Conservation (phyloP, 1,284 basidiomycete species). For the Erythrobasidium hasegawianum region DNA sequence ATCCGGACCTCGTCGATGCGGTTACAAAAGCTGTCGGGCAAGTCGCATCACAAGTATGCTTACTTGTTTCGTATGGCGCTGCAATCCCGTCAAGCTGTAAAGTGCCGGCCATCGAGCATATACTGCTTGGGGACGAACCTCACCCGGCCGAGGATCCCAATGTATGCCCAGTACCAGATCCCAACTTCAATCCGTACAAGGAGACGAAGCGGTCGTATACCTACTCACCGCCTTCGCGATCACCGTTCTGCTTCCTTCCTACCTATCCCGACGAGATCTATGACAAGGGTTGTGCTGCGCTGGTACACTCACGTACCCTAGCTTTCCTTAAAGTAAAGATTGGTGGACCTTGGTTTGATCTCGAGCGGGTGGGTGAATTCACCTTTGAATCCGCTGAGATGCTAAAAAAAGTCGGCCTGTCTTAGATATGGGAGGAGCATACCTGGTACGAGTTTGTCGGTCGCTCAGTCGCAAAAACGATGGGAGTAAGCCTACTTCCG, state of each 20-base stretch:
- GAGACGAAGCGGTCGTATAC: not conserved
- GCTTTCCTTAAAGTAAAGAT: constrained; percentile 27
- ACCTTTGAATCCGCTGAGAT: no score
- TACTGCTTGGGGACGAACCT: not conserved
- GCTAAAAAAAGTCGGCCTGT: no score
- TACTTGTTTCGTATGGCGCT: not conserved
- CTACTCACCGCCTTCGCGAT: not conserved
- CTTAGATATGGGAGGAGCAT: constrained; percentile 36
- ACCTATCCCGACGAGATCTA: constrained; percentile 18
- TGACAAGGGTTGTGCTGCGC: constrained; percentile 17
- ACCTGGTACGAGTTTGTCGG: constrained; percentile 52
- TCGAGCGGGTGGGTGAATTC: constrained; percentile 32
- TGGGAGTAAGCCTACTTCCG: no score
- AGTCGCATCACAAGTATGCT: constrained; percentile 6
- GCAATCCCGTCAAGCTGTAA: not conserved
- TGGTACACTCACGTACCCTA: constrained; percentile 31
- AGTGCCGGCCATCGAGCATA: constrained; percentile 11
- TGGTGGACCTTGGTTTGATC: constrained; percentile 34
- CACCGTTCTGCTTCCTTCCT: constrained; percentile 15
- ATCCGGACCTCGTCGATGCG: not conserved
- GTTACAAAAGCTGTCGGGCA: constrained; percentile 1
- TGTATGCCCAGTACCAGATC: constrained; percentile 1
- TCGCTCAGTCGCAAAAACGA: constrained; percentile 55
- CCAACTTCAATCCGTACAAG: constrained; percentile 9
- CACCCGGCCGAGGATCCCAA: not conserved